Conservation (phyloP, 1,284 basidiomycete genomes). For the Fomitopsis pinicola region DNA sequence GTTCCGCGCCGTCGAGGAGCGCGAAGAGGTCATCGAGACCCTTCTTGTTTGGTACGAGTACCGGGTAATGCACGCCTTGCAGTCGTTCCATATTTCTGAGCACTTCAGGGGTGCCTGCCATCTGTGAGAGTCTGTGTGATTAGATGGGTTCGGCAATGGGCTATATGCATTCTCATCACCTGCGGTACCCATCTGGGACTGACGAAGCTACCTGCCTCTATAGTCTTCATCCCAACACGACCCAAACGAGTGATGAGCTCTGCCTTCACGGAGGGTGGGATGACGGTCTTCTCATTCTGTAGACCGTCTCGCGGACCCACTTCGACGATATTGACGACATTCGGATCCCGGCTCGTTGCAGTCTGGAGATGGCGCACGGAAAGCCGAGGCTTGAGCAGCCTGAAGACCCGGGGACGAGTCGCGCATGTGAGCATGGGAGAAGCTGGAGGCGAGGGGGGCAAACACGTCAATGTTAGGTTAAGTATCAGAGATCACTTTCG, state of each 20-base stretch:
- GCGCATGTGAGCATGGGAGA: too few species aligned
- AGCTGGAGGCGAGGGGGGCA: too few species aligned
- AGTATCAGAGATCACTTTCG: too few species aligned
- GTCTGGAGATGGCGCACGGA: slow-evolving; percentile 19
- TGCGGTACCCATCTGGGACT: slow-evolving; percentile 93
- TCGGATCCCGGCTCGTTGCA: slow-evolving; percentile 7
- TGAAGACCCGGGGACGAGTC: too few species aligned
- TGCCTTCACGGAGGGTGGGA: slow-evolving; percentile 74
- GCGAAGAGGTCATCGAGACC: slow-evolving; percentile 69
- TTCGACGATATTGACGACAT: slow-evolving; percentile 77
- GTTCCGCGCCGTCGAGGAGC: slow-evolving; percentile 33
- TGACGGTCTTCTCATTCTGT: slow-evolving; percentile 82
- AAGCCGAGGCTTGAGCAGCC: background rate
- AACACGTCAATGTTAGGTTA: too few species aligned
- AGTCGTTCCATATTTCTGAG: slow-evolving; percentile 52
- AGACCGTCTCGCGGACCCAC: slow-evolving; percentile 92
- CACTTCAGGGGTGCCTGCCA: slow-evolving; percentile 82
- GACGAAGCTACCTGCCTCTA: slow-evolving; percentile 92
- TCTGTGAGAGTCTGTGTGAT: slow-evolving; percentile 38
- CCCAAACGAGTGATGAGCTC: slow-evolving; percentile 79
- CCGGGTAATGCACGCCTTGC: slow-evolving; percentile 67
- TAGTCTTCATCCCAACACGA: slow-evolving; percentile 63
- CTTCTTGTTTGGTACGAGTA: slow-evolving; percentile 83
- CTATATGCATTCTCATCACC: slow-evolving; percentile 37
- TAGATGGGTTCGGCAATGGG: slow-evolving; percentile 4